phyloP scores from a whole-genome alignment of 306 rosid genomes.

The Hippophae tibetana region DNA sequence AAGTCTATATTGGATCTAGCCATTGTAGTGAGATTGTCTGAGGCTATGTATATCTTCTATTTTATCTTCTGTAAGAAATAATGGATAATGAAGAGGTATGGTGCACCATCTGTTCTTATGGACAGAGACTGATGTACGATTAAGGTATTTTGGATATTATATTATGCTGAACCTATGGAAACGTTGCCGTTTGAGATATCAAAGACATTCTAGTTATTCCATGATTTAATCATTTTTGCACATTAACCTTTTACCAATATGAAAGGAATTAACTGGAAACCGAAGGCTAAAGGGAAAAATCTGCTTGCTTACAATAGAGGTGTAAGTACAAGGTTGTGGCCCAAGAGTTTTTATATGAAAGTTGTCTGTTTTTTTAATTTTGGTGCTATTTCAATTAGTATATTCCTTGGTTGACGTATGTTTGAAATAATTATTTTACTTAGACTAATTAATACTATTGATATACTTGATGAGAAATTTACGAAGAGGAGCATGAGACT shows the following conservation, averaged over 20 bases:
- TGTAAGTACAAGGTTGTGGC: conserved; percentile 8
- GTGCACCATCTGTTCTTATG: conserved; percentile 33
- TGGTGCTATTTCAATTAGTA: conserved; percentile 1
- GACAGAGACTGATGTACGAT: conserved; percentile 25
- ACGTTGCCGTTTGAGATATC: conserved; percentile 34
- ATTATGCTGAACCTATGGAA: conserved; percentile 27
- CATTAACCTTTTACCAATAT: conserved; percentile 17
- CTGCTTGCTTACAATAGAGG: conserved; percentile 6
- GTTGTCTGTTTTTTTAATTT: conserved; percentile 14
- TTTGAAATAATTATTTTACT: conserved; percentile 1
- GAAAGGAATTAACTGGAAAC: conserved; percentile 25
- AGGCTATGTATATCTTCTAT: conserved; percentile 27
- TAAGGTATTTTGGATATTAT: conserved; percentile 31
- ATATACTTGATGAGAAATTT: background rate
- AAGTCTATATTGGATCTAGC: conserved; percentile 29
- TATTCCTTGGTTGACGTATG: conserved; percentile 4
- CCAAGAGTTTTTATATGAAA: conserved; percentile 9
- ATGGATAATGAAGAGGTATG: conserved; percentile 36
- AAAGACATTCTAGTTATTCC: conserved; percentile 23
- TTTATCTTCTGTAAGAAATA: conserved; percentile 28
- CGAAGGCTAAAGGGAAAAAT: conserved; percentile 17
- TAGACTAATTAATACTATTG: conserved; percentile 2
- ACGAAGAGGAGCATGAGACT: background rate
- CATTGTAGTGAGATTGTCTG: conserved; percentile 30
- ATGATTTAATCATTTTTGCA: conserved; percentile 19